phyloP scores from a whole-genome alignment of 768 basidiomycete genomes.

The Serendipita sp. region DNA sequence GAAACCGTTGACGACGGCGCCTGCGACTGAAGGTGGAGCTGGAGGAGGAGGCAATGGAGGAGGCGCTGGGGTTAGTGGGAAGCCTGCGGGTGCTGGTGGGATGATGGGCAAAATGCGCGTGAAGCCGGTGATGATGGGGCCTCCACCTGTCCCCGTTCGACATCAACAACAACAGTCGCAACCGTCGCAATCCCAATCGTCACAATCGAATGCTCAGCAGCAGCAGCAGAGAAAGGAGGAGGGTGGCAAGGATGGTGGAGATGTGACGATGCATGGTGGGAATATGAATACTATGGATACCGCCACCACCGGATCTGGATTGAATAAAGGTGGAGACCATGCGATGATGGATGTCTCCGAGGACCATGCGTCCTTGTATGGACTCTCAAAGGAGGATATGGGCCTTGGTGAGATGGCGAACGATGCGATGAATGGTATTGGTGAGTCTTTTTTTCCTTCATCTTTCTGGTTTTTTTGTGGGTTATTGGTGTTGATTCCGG shows the following conservation, averaged over 20 bases:
- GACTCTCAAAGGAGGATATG: background rate
- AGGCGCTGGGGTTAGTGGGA: background rate
- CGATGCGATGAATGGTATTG: background rate
- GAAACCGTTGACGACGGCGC: constrained; percentile 15
- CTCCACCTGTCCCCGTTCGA: background rate
- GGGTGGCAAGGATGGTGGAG: background rate
- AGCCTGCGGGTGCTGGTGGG: background rate
- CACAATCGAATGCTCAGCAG: background rate
- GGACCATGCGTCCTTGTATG: background rate
- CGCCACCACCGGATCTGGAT: no score
- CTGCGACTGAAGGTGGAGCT: constrained; percentile 20
- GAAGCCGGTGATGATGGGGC: background rate
- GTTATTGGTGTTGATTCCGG: background rate
- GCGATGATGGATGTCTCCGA: background rate
- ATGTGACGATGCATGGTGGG: background rate
- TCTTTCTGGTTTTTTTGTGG: background rate
- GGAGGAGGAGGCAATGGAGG: background rate
- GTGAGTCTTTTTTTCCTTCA: background rate
- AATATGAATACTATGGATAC: background rate
- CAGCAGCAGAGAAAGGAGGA: background rate
- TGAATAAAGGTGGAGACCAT: background rate
- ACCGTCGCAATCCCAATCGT: background rate
- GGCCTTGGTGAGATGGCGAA: background rate
- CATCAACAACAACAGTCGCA: background rate
- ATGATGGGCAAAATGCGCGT: background rate